Evolutionary conservation across 495 filamentous ascomycete genomes (phyloP), one percentile per base, ranked within the genome.

Genomic region (Letharia lupina): DNA sequence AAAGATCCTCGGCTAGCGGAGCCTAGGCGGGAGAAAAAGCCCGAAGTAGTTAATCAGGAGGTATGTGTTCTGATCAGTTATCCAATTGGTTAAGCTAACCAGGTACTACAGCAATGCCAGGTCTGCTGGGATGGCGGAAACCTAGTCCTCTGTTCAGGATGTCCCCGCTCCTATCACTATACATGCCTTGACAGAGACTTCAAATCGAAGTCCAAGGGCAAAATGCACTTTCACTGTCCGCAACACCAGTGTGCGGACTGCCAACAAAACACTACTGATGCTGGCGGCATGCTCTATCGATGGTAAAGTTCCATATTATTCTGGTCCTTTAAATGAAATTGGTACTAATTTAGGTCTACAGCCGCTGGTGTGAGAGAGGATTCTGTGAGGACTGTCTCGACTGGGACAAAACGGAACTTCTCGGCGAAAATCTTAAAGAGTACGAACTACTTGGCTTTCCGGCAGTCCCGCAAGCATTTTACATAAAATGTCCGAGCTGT

Each of bases 351-450:
- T 28, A 28, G 23, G 23, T 28, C 23, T 28, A 28, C 23, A 28
- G 86, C 68, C 75, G 82, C 0, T 81, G 75, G 73, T 89, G 86
- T 69, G 77, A 81, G 61, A 68, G 71, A 1, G 85, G 80, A 3
- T 88, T 75, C 66, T 89, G 86, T 66, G 86, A 88, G 60, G 79
- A 86, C 45, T 88, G 86, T 68, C 67, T 88, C 1, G 78, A 88
- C 47, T 87, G 80, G 72, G 77, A 82, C 9, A 76, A 73, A 33
- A 79, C 80, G 2, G 70, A 74, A 15, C 77, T 86, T 1, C 65
- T 88, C 5, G 84, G 82, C 6, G 80, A 82, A 10, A 81, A 70
- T 47, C 70, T 83, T 15, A 69, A 74, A 7, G 83, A 85, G 69
- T 83, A 77, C 65, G 77, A 86, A 60, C 69, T 78, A 23, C 73